Evolutionary conservation across 495 filamentous ascomycete species (phyloP), one percentile per base, ranked within the genome.

Genomic region (Sabuloglossum arenarium): DNA sequence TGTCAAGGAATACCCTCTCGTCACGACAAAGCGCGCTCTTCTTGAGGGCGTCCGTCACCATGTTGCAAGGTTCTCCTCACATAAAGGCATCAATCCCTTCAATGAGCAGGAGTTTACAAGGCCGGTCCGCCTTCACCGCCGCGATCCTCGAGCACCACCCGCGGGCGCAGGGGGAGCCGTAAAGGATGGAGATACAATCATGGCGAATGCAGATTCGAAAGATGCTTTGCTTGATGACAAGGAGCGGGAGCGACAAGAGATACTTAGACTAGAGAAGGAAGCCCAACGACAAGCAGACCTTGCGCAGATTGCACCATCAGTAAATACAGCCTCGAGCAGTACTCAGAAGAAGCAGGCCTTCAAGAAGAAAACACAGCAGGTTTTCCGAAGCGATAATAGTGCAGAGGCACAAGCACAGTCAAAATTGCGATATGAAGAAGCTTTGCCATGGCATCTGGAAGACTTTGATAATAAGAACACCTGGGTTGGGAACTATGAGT

Each of bases 401-500:
- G 84, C 85, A 14, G 84, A 85, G 42, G 80, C 88, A 60, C 82
- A 86, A 62, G 88, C 86, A 56, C 76, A 79, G 54, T 75, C 79
- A 11, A 79, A 86, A 47, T 75, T 97, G 23, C 80, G 88, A 59
- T 98, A 97, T 60, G 93, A 98, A 65, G 91, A 98, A 63, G 84
- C 86, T 8, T 69, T 94, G 42, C 93, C 93, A 10, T 98, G 91
- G 91, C 88, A 95, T 64, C 66, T 98, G 50, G 91, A 98, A 63
- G 91, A 98, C 67, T 93, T 88, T 55, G 89, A 96, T 61, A 84
- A 86, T 62, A 93, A 87, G 63, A 85, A 93, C 59, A 82, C 82
- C 1, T 98, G 88, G 88, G 82, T 89, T 25, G 93, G 90, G 21
- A 84, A 81, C 45, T 94, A 95, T 60, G 84, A 96, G 63, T 81